Evolutionary conservation across 2,329 filamentous ascomycete species (phyloP).

Genomic region (Cladosporium sp.): DNA sequence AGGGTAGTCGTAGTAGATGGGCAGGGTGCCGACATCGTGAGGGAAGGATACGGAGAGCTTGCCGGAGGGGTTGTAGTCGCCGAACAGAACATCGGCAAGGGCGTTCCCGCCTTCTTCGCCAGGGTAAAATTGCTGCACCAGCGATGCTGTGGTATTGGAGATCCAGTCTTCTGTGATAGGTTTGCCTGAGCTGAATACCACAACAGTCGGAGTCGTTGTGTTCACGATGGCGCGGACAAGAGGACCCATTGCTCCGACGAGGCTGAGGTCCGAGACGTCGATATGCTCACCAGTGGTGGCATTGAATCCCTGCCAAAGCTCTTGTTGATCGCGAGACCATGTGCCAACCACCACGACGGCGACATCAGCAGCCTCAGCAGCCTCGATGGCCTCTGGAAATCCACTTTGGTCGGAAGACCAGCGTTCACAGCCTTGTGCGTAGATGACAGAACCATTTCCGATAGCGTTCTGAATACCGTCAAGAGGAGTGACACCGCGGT

Average conservation of each 20-base stretch:
- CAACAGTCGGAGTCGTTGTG: constrained; percentile 45
- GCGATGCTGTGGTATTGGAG: constrained; percentile 48
- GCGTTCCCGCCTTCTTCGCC: constrained; percentile 81
- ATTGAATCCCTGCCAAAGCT: constrained; percentile 65
- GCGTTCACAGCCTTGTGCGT: constrained; percentile 63
- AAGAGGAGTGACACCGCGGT: constrained; percentile 28
- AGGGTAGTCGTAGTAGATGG: constrained; percentile 66
- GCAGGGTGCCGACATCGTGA: constrained; percentile 58
- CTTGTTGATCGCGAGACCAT: constrained; percentile 65
- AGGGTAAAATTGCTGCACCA: constrained; percentile 49
- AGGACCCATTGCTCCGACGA: constrained; percentile 33
- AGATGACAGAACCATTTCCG: constrained; percentile 54
- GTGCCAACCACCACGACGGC: constrained; percentile 69
- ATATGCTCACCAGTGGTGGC: constrained; percentile 71
- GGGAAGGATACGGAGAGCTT: constrained; percentile 71
- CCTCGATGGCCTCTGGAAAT: constrained; percentile 59
- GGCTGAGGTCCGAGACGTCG: constrained; percentile 56
- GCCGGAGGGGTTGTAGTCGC: constrained; percentile 65
- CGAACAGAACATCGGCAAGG: constrained; percentile 71
- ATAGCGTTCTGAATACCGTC: constrained; percentile 46
- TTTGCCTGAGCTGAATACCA: constrained; percentile 69
- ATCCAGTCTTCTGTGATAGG: constrained; percentile 68
- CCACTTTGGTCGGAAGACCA: constrained; percentile 66
- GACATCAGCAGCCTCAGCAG: constrained; percentile 61
- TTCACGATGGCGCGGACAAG: constrained; percentile 62